Conservation (phyloP, 345 rosid genomes). For the Salix caprea region DNA sequence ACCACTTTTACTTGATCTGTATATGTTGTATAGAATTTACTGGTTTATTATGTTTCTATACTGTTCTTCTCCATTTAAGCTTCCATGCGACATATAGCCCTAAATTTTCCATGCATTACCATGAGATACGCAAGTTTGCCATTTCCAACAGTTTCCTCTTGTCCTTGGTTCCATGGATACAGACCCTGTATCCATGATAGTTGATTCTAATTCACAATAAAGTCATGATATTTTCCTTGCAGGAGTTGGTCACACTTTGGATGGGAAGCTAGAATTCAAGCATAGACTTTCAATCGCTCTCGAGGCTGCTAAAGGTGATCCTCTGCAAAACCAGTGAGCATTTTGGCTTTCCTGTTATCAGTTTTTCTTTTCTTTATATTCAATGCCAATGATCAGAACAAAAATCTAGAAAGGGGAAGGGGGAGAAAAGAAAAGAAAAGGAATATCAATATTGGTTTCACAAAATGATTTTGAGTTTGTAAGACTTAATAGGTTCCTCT, state of each 20-base stretch:
- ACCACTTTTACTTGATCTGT: constrained; percentile 10
- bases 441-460: constrained; percentile 6
- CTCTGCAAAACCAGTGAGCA: constrained; percentile 77
- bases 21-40: not conserved
- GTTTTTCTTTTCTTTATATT: constrained; percentile 43
- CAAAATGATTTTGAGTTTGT: constrained; percentile 25
- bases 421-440: not conserved
- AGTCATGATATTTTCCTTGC: constrained; percentile 21
- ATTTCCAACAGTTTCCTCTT: not conserved
- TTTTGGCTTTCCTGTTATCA: constrained; percentile 70
- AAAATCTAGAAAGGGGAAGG: not conserved
- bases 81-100: not conserved
- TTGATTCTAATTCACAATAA: constrained; percentile 4
- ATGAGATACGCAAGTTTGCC: not conserved
- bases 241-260: constrained; percentile 62
- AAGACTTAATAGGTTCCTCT: constrained; percentile 2
- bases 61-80: not conserved
- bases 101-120: not conserved
- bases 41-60: not conserved
- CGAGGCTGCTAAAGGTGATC: constrained; percentile 98
- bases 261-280: constrained; percentile 88
- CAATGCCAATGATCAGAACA: constrained; percentile 1
- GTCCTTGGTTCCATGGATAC: not conserved
- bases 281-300: constrained; percentile 78
- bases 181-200: not conserved